Evolutionary conservation across 805 yeast species (phyloP).

Genomic region (Zygosaccharomyces lentus): DNA sequence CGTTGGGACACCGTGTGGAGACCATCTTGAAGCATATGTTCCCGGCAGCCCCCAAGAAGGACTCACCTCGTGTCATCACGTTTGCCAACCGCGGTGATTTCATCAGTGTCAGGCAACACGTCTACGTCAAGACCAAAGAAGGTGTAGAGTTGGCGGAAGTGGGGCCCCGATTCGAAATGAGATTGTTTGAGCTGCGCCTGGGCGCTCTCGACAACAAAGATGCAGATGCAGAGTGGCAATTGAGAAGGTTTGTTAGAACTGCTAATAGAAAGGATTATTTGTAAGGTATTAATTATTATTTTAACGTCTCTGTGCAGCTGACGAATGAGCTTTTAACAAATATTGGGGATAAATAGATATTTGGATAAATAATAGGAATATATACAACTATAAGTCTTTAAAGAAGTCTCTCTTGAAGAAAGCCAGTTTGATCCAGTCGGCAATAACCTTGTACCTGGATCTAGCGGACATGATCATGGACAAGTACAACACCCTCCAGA

Average conservation of each 20-base stretch:
- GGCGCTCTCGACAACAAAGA: constrained; percentile 94
- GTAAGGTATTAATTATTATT: constrained; percentile 13
- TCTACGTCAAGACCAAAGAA: constrained; percentile 84
- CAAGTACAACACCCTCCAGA: constrained; percentile 91
- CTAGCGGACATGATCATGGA: constrained; percentile 84
- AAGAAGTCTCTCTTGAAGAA: constrained; percentile 92
- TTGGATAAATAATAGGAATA: constrained; percentile 2
- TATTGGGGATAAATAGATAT: too few species aligned
- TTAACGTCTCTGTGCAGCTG: too few species aligned
- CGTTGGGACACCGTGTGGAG: constrained; percentile 76
- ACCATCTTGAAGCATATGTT: constrained; percentile 81
- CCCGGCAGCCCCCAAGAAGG: constrained; percentile 95
- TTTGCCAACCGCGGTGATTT: constrained; percentile 88
- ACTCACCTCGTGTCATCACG: constrained; percentile 85
- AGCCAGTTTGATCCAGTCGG: constrained; percentile 86
- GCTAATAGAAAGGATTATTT: constrained; percentile 92
- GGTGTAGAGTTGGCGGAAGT: constrained; percentile 90
- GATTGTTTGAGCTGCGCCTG: constrained; percentile 77
- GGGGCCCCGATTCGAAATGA: constrained; percentile 99
- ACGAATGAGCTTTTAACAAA: background rate
- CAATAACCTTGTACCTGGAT: constrained; percentile 77
- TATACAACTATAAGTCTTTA: constrained; percentile 53
- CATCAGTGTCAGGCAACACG: constrained; percentile 92
- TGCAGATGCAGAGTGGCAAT: constrained; percentile 97
- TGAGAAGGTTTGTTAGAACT: constrained; percentile 88